Evolutionary conservation across 768 basidiomycete species (phyloP).

Genomic region (Phylloporus sp.): DNA sequence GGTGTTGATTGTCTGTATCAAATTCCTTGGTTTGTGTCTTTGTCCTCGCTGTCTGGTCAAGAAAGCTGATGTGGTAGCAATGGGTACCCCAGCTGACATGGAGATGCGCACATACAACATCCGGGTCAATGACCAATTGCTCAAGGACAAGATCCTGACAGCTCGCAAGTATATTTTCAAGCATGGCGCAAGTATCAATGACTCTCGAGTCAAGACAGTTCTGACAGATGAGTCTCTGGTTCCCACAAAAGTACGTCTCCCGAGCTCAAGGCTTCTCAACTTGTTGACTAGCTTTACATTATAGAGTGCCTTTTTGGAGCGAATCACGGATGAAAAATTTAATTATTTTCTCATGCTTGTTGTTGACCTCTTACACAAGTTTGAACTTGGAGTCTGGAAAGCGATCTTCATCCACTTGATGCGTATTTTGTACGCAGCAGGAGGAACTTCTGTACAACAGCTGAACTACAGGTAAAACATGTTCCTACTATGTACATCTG

Average conservation of each 20-base stretch:
- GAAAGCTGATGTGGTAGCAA: neutral
- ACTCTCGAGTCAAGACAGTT: neutral
- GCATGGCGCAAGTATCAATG: conserved; percentile 1
- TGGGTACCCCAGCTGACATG: neutral
- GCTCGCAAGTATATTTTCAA: conserved; percentile 8
- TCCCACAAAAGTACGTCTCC: conserved; percentile 6
- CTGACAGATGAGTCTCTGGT: conserved; percentile 11
- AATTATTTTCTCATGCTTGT: conserved; percentile 17
- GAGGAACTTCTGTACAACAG: conserved; percentile 1
- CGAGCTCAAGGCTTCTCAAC: neutral
- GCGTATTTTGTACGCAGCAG: conserved; percentile 12
- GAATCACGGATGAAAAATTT: conserved; percentile 6
- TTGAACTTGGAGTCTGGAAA: conserved; percentile 25
- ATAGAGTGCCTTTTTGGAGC: conserved; percentile 36
- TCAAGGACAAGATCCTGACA: neutral
- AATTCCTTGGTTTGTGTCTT: neutral
- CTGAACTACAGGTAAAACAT: conserved; percentile 27
- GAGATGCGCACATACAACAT: neutral
- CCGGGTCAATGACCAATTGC: neutral
- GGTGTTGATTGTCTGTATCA: neutral
- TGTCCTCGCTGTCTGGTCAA: neutral
- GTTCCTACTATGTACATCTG: neutral
- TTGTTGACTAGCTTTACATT: neutral
- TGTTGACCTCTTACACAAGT: conserved; percentile 23
- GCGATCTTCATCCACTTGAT: conserved; percentile 21